A percentile compares a stretch with the other conserved stretches of the same genome.
phyloP scores from a whole-genome alignment of 2,329 filamentous ascomycete genomes.

The Fusarium proliferatum region DNA sequence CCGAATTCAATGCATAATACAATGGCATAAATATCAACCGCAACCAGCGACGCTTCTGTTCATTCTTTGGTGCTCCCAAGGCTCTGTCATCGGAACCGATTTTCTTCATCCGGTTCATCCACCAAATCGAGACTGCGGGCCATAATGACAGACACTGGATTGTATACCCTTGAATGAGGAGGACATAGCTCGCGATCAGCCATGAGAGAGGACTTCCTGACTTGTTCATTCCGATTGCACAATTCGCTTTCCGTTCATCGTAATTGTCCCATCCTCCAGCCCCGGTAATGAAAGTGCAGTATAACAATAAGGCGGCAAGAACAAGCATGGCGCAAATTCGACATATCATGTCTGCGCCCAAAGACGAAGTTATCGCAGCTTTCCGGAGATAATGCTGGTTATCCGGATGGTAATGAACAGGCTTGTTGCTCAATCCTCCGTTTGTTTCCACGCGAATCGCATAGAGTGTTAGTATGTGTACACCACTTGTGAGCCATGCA shows the following conservation, averaged over 20 bases:
- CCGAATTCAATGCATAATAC: not conserved
- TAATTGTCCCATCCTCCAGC: not conserved
- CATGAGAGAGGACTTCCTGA: not conserved
- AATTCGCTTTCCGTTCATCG: not conserved
- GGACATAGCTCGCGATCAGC: not conserved
- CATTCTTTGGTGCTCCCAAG: not conserved
- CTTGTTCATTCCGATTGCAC: not conserved
- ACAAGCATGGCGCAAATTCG: not conserved
- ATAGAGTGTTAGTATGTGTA: not conserved
- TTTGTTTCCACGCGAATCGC: not conserved
- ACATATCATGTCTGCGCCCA: not conserved
- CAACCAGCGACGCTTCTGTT: not conserved
- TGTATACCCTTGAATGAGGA: not conserved
- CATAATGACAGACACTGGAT: not conserved
- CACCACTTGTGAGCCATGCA: not conserved
- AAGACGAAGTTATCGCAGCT: accelerated
- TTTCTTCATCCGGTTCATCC: not conserved
- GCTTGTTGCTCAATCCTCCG: not conserved
- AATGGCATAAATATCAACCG: not conserved
- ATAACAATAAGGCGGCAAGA: not conserved
- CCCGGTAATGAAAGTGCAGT: not conserved
- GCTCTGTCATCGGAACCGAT: no score
- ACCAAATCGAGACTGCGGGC: not conserved
- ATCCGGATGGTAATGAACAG: no score
- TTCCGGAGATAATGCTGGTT: no score